Base-by-base conservation (phyloP, 495 filamentous ascomycete species). In the Penicillium egyptiacum region DNA sequence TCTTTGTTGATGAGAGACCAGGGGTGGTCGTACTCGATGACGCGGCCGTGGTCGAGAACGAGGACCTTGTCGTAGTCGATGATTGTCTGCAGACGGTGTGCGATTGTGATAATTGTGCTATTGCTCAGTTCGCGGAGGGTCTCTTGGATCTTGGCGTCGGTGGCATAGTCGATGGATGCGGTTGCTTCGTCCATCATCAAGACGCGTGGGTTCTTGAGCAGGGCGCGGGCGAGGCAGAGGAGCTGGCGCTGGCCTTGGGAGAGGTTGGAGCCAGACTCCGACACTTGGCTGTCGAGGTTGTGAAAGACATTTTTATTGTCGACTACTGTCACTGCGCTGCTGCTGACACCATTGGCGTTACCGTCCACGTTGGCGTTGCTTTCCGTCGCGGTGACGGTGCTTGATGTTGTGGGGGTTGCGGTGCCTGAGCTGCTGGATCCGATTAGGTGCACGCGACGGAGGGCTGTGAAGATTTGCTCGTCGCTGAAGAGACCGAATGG, bases 151-250 rank as follows among this genome's bases (percentile, higher is more conserved):
- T 96, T 96, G 57, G 85, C 76, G 65, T 99, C 95, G 16, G 94
- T 99, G 33, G 85, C 86, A 73, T 98, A 98, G 78, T 99, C 95
- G 68, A 99, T 98, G 1, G 91, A 96, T 0, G 94, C 95, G 23
- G 95, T 99, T 17, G 95, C 95, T 78, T 99, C 95, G 72, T 99
- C 95, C 94, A 99, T 98, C 68, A 99, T 87, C 4, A 99, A 77
- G 17, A 99, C 94, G 42, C 87, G 89, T 0, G 95, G 94, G 30
- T 83, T 83, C 76, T 92, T 97, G 64, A 99, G 88, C 44, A 99
- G 81, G 1, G 95, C 95, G 19, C 95, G 87, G 2, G 95, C 95
- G 16, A 99, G 87, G 64, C 95, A 99, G 43, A 99, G 80, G 14
- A 99, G 88, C 73, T 99, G 95, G 7, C 89, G 84, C 66, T 99